Conservation (phyloP, 192 early-diverging fungal genomes). For the Rhizophlyctis rosea region DNA sequence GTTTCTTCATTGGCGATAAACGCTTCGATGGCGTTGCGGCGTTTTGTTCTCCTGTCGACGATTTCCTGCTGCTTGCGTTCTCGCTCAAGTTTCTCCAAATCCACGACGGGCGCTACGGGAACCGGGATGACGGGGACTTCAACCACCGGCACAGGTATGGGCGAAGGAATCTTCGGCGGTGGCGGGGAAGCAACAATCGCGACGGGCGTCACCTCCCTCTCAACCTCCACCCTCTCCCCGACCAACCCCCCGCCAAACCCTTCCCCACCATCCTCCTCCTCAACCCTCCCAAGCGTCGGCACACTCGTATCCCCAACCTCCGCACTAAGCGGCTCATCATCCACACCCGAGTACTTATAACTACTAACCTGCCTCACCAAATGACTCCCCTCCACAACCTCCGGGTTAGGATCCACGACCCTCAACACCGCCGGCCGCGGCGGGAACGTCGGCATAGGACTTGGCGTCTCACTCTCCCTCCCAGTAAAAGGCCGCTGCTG, state of each 20-base stretch:
- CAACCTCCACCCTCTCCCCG: neutral
- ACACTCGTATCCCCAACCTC: neutral
- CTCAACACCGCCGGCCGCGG: no score
- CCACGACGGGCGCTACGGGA: neutral
- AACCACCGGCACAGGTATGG: neutral
- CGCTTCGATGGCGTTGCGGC: neutral
- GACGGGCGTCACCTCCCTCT: neutral
- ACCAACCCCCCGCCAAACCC: no score
- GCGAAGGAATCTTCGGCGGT: neutral
- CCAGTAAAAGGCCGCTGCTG: no score
- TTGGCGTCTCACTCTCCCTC: no score
- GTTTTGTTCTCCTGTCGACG: neutral
- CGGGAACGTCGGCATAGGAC: no score
- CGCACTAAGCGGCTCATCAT: neutral
- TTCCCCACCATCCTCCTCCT: neutral
- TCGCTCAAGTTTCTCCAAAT: constrained; percentile 12
- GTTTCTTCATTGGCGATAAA: constrained; percentile 16
- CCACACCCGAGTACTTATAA: neutral
- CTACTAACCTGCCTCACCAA: neutral
- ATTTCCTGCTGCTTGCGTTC: no score
- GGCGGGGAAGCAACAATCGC: constrained; percentile 3
- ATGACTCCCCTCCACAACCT: neutral
- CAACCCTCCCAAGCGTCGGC: neutral
- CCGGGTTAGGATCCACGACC: neutral
- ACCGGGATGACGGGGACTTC: neutral